phyloP scores from a whole-genome alignment of 1,284 basidiomycete genomes.

The Pseudozyma thailandica region DNA sequence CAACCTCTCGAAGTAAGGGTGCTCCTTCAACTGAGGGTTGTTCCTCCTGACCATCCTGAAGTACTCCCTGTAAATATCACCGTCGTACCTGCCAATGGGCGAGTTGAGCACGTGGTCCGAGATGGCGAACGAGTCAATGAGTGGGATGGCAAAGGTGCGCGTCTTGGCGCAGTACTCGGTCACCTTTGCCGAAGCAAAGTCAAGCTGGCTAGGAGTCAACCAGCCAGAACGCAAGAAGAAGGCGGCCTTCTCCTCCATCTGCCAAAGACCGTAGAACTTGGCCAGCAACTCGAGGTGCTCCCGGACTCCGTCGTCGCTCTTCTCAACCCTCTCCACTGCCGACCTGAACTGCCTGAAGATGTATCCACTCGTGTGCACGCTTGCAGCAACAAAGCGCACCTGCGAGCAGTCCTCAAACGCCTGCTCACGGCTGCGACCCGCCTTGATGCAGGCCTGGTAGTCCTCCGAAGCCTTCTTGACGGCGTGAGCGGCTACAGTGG shows the following conservation, averaged over 20 bases:
- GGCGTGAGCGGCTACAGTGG: conserved; percentile 72
- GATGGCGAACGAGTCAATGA: conserved; percentile 72
- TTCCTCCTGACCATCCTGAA: conserved; percentile 61
- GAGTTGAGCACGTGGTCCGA: conserved; percentile 74
- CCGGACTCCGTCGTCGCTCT: conserved; percentile 58
- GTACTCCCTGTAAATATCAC: conserved; percentile 66
- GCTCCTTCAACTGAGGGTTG: conserved; percentile 67
- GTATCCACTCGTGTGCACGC: conserved; percentile 68
- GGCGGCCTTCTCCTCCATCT: conserved; percentile 73
- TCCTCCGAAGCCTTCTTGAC: conserved; percentile 72
- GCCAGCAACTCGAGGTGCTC: conserved; percentile 57
- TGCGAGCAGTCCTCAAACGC: conserved; percentile 73
- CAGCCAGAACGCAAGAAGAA: conserved; percentile 71
- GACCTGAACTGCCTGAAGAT: conserved; percentile 68
- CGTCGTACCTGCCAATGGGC: conserved; percentile 70
- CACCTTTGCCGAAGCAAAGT: conserved; percentile 70
- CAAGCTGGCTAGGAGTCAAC: conserved; percentile 70
- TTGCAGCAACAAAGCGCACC: conserved; percentile 73
- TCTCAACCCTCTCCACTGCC: conserved; percentile 60
- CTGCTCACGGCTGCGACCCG: conserved; percentile 71
- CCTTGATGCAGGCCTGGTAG: conserved; percentile 69
- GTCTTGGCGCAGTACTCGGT: conserved; percentile 71
- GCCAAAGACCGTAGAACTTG: conserved; percentile 70
- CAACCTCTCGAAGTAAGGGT: conserved; percentile 72
- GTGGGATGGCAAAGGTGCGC: conserved; percentile 70